Base-by-base conservation (phyloP, 2,329 filamentous ascomycete genomes). In the Colletotrichum sidae region DNA sequence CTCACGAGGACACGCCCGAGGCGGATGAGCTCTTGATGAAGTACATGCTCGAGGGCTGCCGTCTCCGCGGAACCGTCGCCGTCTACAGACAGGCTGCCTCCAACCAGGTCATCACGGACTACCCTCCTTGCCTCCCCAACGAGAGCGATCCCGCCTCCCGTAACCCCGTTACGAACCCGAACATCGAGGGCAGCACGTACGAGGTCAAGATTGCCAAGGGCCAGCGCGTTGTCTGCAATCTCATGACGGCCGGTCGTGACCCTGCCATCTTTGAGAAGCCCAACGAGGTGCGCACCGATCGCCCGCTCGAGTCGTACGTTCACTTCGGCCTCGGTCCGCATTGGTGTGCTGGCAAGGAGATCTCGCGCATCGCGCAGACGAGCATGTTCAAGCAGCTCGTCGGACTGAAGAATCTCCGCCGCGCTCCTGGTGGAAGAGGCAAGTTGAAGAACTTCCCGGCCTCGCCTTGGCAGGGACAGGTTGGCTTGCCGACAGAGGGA, bases 251-350 rank as follows among this genome's bases (percentile, higher is more conserved):
- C 17, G 80, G 81, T 63, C 76, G 78, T 45, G 84, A 87, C 70
- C 73, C 83, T 0, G 71, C 68, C 8, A 73, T 79, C 42, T 87
- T 86, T 75, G 83, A 84, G 2, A 75, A 84, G 55, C 85, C 84
- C 9, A 73, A 80, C 34, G 73, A 79, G 57, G 80, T 88, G n/a
- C 78, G 78, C 15, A 77, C 85, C 15, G 80, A 86, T 69, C 80
- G 86, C 5, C 82, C 81, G 1, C 69, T 83, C 34, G 80, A 82
- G 8, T 75, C 75, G 1, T 88, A 88, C 71, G 81, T 87, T 66
- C 79, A 83, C 72, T 83, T 82, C 67, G 84, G 84, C 41, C 76
- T 79, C 35, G 86, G 86, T 0, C 78, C 83, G 13, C 84, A 86
- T 69, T 84, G 25, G 77, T 77, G 68, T 35, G 64, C 64, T 8